These are phyloP conservation scores for Arbutus unedo DNA, from an alignment of 148 eudicot species.

Conservation along the genomic window DNA sequence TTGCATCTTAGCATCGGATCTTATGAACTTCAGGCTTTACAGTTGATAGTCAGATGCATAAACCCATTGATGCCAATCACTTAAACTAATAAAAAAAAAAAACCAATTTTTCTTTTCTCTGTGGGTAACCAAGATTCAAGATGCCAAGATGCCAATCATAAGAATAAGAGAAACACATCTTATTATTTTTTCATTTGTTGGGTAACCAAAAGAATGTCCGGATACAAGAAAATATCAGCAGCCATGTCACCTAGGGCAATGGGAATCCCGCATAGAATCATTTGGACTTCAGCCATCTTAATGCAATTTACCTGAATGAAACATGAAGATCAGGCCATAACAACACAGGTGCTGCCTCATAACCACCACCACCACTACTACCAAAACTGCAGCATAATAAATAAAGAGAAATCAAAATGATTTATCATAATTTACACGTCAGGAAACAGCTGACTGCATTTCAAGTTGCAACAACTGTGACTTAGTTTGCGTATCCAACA, in stretches of 20 bases:
- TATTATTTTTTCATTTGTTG: neutral
- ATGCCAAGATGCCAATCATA: neutral
- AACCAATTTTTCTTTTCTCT: neutral
- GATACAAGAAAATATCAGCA: neutral
- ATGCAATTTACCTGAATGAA: neutral
- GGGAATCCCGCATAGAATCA: neutral
- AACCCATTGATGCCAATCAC: neutral
- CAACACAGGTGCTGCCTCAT: neutral
- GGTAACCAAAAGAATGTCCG: neutral
- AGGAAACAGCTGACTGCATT: slow-evolving; percentile 24
- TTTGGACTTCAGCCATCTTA: neutral
- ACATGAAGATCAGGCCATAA: neutral
- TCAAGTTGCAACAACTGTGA: slow-evolving; percentile 48
- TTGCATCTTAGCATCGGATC: neutral
- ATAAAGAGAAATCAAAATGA: neutral
- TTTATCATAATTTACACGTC: neutral
- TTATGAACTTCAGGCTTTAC: neutral
- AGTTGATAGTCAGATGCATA: neutral
- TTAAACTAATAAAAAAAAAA: neutral
- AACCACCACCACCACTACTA: neutral
- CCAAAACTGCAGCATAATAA: no score
- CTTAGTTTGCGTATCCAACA: slow-evolving; percentile 49
- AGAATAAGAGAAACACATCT: neutral
- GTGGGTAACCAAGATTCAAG: neutral
- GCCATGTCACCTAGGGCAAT: neutral